phyloP scores from a whole-genome alignment of 352 stramenopile species.

The Phytophthora pseudosyringae region DNA sequence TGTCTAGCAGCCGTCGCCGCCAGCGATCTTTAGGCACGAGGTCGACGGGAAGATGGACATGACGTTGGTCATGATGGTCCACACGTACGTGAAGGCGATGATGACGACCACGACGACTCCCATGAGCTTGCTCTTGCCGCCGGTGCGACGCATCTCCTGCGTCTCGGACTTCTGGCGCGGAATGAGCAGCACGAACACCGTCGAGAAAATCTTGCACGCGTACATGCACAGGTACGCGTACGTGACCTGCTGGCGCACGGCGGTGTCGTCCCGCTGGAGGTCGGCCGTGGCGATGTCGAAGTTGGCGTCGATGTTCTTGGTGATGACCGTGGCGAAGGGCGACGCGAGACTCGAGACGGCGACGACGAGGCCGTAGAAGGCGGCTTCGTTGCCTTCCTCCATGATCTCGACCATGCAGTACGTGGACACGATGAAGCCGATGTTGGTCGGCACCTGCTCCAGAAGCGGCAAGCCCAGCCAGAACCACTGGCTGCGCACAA shows the following conservation, averaged over 20 bases:
- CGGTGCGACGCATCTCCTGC: constrained; percentile 49
- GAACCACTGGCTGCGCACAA: constrained; percentile 65
- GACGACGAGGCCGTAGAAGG: constrained; percentile 55
- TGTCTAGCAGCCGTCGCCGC: constrained; percentile 44
- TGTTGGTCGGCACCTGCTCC: constrained; percentile 47
- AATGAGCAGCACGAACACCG: constrained; percentile 52
- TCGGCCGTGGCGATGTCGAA: constrained; percentile 50
- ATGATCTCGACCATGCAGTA: constrained; percentile 64
- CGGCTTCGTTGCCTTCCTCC: constrained; percentile 52
- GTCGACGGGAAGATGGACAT: constrained; percentile 57
- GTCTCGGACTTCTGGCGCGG: constrained; percentile 57
- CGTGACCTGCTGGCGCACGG: constrained; percentile 43
- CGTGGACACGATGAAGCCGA: constrained; percentile 58
- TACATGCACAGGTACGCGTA: constrained; percentile 51
- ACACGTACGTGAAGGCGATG: constrained; percentile 50
- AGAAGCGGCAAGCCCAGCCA: constrained; percentile 57
- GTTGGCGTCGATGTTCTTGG: constrained; percentile 61
- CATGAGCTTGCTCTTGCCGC: constrained; percentile 45
- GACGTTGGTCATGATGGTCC: constrained; percentile 61
- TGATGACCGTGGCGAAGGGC: constrained; percentile 56
- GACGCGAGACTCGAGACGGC: constrained; percentile 47
- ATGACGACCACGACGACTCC: constrained; percentile 46
- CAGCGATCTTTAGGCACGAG: constrained; percentile 51
- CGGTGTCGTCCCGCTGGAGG: constrained; percentile 44
- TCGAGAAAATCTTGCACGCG: constrained; percentile 48